Percentiles rank a stretch among this genome's conserved stretches.
Evolutionary conservation across 106 monocot species (phyloP).

Genomic region (Acorus gramineus): DNA sequence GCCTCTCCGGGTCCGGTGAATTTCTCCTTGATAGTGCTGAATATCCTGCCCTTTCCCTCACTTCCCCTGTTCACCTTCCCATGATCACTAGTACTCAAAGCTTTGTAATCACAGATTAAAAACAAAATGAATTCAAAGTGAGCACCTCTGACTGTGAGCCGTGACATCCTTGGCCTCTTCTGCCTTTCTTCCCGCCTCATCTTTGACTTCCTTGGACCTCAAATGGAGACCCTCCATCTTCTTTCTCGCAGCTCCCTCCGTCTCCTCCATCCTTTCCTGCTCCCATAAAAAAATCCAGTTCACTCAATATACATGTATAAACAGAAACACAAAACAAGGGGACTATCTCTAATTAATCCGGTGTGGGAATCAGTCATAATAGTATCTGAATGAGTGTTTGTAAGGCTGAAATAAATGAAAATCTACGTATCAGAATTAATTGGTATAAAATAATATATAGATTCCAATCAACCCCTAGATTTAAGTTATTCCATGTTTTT

Average conservation of each 20-base stretch:
- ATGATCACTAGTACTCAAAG: no score
- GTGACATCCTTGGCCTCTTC: slow-evolving; percentile 8
- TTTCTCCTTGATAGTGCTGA: slow-evolving; percentile 20
- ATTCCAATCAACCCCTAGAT: background rate
- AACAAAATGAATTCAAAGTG: background rate
- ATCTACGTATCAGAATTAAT: background rate
- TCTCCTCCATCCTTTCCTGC: slow-evolving; percentile 29
- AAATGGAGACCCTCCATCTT: slow-evolving; percentile 26
- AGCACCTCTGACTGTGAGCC: background rate
- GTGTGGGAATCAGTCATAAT: no score
- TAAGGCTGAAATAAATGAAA: no score
- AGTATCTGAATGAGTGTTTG: no score
- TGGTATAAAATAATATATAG: background rate
- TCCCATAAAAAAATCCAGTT: background rate
- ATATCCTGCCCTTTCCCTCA: slow-evolving; percentile 13
- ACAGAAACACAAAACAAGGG: background rate
- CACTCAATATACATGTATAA: background rate
- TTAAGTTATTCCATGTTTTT: no score
- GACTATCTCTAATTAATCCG: no score
- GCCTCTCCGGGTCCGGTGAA: slow-evolving; percentile 9
- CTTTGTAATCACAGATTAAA: background rate
- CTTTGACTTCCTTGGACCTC: slow-evolving; percentile 12
- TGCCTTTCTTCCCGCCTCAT: slow-evolving; percentile 13
- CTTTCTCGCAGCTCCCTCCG: slow-evolving; percentile 18
- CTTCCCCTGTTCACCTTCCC: background rate